Percentiles rank a stretch among this genome's conserved stretches.
phyloP scores from a whole-genome alignment of 805 yeast species.

The Sungouiozyma ichnusensis region DNA sequence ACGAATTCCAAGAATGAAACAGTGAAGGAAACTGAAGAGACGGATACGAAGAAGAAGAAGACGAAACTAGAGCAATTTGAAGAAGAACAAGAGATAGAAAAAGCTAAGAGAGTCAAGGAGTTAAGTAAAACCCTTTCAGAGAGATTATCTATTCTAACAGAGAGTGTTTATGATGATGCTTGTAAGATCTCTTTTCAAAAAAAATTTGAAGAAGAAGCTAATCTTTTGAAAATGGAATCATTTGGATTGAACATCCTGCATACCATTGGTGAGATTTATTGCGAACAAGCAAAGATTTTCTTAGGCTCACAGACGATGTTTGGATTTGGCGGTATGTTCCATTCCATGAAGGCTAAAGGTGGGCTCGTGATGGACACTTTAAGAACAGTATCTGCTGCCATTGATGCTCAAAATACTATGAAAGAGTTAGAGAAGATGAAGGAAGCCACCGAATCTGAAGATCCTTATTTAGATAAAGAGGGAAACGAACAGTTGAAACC shows the following conservation, averaged over 20 bases:
- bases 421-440: slow-evolving; percentile 62
- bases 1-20: not conserved
- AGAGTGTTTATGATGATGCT: slow-evolving; percentile 52
- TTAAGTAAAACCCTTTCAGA: slow-evolving; percentile 49
- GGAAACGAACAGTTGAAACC: slow-evolving; percentile 48
- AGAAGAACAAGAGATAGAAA: slow-evolving; percentile 61
- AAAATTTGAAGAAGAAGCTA: slow-evolving; percentile 73
- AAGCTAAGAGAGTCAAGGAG: slow-evolving; percentile 52
- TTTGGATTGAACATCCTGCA: slow-evolving; percentile 78
- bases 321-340: slow-evolving; percentile 64
- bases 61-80: slow-evolving; percentile 52
- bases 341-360: slow-evolving; percentile 62
- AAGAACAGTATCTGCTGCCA: slow-evolving; percentile 58
- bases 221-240: slow-evolving; percentile 68
- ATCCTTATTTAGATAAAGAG: slow-evolving; percentile 35
- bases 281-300: slow-evolving; percentile 52
- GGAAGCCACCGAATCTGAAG: slow-evolving; percentile 34
- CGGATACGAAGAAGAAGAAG: slow-evolving; percentile 27
- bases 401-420: slow-evolving; percentile 72
- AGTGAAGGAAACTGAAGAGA: slow-evolving; percentile 1
- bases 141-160: slow-evolving; percentile 44
- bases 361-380: slow-evolving; percentile 64
- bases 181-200: slow-evolving; percentile 52
- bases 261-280: slow-evolving; percentile 59
- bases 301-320: slow-evolving; percentile 53